phyloP scores from a whole-genome alignment of 2,329 filamentous ascomycete genomes.

The Falciphora oryzae region DNA sequence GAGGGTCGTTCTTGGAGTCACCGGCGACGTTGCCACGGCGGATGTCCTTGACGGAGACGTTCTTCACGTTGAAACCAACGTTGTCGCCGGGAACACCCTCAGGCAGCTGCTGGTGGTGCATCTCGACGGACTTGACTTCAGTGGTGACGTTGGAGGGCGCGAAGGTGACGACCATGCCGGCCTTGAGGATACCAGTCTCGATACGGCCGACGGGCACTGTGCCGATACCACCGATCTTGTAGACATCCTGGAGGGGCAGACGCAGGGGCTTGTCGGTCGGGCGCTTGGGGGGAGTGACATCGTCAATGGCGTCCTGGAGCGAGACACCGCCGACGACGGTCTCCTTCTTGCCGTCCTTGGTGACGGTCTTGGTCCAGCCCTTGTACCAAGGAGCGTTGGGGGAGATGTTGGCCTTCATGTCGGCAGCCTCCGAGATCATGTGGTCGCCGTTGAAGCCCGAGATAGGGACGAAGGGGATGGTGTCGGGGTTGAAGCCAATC shows the following conservation, averaged over 20 bases:
- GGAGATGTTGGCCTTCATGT: constrained; percentile 38
- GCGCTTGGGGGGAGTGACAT: constrained; percentile 87
- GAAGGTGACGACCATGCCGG: constrained; percentile 93
- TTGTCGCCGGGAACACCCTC: constrained; percentile 99
- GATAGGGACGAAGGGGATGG: constrained; percentile 97
- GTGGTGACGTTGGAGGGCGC: constrained; percentile 98
- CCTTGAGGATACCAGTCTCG: constrained; percentile 96
- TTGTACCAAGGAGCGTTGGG: constrained; percentile 99
- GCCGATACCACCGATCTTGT: constrained; percentile 99
- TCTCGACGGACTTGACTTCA: constrained; percentile 99
- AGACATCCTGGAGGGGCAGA: constrained; percentile 99
- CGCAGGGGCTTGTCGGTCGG: constrained; percentile 99
- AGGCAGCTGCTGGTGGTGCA: constrained; percentile 98
- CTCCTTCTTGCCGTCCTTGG: constrained; percentile 68
- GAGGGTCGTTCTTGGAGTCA: constrained; percentile 99
- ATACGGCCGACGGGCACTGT: constrained; percentile 99
- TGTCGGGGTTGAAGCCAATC: constrained; percentile 99
- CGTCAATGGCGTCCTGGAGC: constrained; percentile 97
- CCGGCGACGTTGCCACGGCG: constrained; percentile 99
- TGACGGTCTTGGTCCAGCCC: constrained; percentile 97
- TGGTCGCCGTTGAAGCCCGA: constrained; percentile 99
- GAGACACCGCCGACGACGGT: constrained; percentile 74
- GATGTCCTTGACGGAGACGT: constrained; percentile 99
- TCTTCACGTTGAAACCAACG: constrained; percentile 99
- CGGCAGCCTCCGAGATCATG: constrained; percentile 66